These are phyloP conservation scores for Microcera coccophila DNA, from an alignment of 2,329 filamentous ascomycete genomes.

Conservation along the genomic window DNA sequence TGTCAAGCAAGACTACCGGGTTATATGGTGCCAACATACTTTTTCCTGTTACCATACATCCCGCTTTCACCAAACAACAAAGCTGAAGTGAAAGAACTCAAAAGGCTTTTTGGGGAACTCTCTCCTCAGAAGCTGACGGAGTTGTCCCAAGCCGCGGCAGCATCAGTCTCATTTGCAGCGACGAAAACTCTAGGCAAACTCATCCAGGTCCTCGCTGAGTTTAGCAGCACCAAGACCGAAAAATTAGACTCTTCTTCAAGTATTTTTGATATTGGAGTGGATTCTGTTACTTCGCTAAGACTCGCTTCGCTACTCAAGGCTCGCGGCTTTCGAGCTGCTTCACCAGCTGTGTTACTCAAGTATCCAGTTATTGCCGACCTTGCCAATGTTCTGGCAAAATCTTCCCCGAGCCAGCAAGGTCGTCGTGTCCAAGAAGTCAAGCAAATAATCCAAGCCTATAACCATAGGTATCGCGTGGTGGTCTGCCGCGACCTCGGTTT, in stretches of 20 bases:
- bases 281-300: slow-evolving; percentile 78
- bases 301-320: slow-evolving; percentile 62
- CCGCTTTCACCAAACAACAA: slow-evolving; percentile 90
- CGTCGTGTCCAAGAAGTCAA: slow-evolving; percentile 44
- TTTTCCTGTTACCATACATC: slow-evolving; percentile 66
- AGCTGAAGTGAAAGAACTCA: slow-evolving; percentile 69
- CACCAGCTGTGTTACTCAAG: slow-evolving; percentile 64
- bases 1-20: slow-evolving; percentile 68
- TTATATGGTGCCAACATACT: slow-evolving; percentile 90
- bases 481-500: slow-evolving; percentile 53
- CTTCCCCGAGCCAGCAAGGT: slow-evolving; percentile 6
- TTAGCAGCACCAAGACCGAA: slow-evolving; percentile 43
- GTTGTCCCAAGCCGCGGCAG: slow-evolving; percentile 37
- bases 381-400: slow-evolving; percentile 32
- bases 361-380: slow-evolving; percentile 51
- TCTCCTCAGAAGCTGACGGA: slow-evolving; percentile 58
- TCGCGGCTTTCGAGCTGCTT: slow-evolving; percentile 56
- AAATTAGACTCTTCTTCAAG: slow-evolving; percentile 56
- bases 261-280: slow-evolving; percentile 81
- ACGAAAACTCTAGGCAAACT: slow-evolving; percentile 44
- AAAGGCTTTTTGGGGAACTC: slow-evolving; percentile 60
- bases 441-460: slow-evolving; percentile 61
- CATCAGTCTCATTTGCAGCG: slow-evolving; percentile 28
- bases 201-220: slow-evolving; percentile 50
- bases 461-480: slow-evolving; percentile 54